Conservation (phyloP, 148 eudicot species). For the Camellia japonica region DNA sequence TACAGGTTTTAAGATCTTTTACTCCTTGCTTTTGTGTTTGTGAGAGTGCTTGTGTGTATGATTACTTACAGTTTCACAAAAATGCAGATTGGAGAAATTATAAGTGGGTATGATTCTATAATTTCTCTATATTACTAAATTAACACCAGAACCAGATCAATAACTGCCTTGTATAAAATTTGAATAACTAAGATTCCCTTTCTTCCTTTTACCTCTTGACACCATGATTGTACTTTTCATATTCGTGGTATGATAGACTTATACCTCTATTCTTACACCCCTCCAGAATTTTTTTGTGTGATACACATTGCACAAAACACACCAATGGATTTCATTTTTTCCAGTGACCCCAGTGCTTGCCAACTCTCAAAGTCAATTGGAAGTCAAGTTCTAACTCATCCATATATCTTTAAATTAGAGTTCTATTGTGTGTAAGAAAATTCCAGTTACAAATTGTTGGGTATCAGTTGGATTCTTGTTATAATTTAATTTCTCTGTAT, state of each 20-base stretch:
- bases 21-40: neutral
- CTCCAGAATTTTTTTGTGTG: neutral
- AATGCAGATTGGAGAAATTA: neutral
- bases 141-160: neutral
- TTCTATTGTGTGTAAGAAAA: neutral
- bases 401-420: neutral
- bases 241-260: neutral
- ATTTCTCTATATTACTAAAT: neutral
- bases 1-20: constrained; percentile 55
- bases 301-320: neutral
- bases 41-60: neutral
- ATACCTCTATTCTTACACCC: neutral
- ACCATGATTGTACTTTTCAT: neutral
- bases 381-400: neutral
- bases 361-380: neutral
- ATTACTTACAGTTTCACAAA: neutral
- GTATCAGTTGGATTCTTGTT: neutral
- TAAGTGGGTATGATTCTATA: neutral
- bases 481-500: neutral
- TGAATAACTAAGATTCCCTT: too few species aligned
- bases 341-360: neutral
- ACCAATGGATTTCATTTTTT: neutral
- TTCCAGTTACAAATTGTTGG: neutral
- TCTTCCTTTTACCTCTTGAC: neutral
- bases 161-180: too few species aligned